Base-by-base conservation (phyloP, 1,139 yeast genomes). In the Yamadazyma triangularis region DNA sequence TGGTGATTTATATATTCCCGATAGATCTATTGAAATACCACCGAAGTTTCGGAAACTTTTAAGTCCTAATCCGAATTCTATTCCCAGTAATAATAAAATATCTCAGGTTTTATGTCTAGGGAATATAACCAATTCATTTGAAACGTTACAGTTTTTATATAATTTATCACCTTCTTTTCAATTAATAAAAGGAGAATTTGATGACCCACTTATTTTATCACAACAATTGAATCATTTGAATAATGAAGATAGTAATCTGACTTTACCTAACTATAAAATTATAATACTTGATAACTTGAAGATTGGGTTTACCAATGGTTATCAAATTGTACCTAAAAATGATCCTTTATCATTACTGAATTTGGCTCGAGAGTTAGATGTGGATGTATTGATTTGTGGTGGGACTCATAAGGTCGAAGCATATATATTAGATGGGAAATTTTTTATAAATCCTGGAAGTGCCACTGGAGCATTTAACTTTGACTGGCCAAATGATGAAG, bases 371-470 rank as follows among this genome's bases (percentile, higher is more conserved):
- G 91, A 88, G 57, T 66, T 89, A 66, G 95, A 89, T 52, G 97
- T 86, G 27, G 97, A 91, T 56, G 73, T 91, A 8, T 65, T 91
- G 46, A 68, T 91, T n/a, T 87, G 94, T 86, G 97, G 97, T n/a
- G 95, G 96, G 0, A 81, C 95, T 2, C 95, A 87, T 53, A 77
- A 79, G 41, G 94, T 87, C 6, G 97, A 91, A 51, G 96, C 96
- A 0, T 91, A 87, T 50, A 86, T 93, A 8, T 64, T 89, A 38
- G 97, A 88, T 44, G 95, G 94, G 18, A 87, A 86, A 59, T 87
- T 89, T 56, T 91, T 91, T 50, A 72, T 91, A 15, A 89, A 87
- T 53, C 98, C 98, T 0, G 98, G 98, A 0, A 83, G 95, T 51
- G 95, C 94, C 26, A 88, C 97, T 0, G 98, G 98, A 10, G 96